phyloP scores from a whole-genome alignment of 306 rosid genomes.

The Lathyrus tuberosus region DNA sequence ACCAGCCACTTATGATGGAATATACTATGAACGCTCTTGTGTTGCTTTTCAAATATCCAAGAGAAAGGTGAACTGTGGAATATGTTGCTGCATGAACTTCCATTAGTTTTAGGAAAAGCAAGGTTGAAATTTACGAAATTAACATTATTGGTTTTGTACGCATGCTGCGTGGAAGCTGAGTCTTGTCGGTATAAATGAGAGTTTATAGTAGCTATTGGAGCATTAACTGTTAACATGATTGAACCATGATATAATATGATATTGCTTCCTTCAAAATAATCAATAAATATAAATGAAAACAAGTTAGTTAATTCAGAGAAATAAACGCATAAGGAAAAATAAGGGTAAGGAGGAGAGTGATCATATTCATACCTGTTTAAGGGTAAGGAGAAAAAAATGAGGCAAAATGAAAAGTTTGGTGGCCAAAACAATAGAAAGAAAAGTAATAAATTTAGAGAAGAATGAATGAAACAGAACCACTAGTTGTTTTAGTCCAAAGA shows the following conservation, averaged over 20 bases:
- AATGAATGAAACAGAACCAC: slow-evolving; percentile 38
- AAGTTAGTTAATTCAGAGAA: not conserved
- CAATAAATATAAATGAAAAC: slow-evolving; percentile 1
- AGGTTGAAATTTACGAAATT: slow-evolving; percentile 52
- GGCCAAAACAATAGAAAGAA: not conserved
- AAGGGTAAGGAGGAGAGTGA: not conserved
- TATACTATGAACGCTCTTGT: slow-evolving; percentile 49
- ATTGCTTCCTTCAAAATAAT: slow-evolving; percentile 44
- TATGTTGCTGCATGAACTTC: slow-evolving; percentile 43
- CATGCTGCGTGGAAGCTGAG: slow-evolving; percentile 45
- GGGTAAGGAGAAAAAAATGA: no score
- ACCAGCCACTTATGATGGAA: slow-evolving; percentile 78
- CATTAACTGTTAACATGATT: slow-evolving; percentile 72
- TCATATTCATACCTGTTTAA: not conserved
- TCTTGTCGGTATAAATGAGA: slow-evolving; percentile 47
- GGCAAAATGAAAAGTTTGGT: not conserved
- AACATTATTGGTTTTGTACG: slow-evolving; percentile 55
- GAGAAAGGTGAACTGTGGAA: slow-evolving; percentile 50
- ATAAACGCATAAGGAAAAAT: not conserved
- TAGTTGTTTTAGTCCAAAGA: not conserved
- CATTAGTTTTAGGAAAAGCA: slow-evolving; percentile 40
- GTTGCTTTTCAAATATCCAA: slow-evolving; percentile 61
- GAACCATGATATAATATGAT: slow-evolving; percentile 62
- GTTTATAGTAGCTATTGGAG: slow-evolving; percentile 60
- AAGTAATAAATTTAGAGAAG: no score